Percentiles rank a stretch among this genome's conserved stretches.
Evolutionary conservation across 2,329 filamentous ascomycete genomes (phyloP).

Genomic region (Emmonsiellopsis sp.): DNA sequence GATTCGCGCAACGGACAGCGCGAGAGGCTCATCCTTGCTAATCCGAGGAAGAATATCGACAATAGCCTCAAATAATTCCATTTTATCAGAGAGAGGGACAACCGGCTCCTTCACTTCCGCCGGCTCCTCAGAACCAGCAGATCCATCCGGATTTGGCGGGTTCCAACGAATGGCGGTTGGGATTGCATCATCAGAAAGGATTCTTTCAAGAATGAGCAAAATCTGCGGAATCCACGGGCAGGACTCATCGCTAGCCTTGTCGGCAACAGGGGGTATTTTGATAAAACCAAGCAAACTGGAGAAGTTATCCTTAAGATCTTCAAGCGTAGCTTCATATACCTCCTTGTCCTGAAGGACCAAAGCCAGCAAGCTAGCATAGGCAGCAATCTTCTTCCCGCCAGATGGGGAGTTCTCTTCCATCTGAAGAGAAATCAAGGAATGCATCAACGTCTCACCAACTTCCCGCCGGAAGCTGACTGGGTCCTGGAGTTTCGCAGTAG

Average conservation of each 20-base stretch:
- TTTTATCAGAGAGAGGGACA: slow-evolving; percentile 56
- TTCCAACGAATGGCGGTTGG: slow-evolving; percentile 64
- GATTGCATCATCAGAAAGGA: slow-evolving; percentile 82
- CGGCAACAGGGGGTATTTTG: slow-evolving; percentile 45
- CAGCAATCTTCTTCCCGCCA: slow-evolving; percentile 63
- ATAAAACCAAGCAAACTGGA: slow-evolving; percentile 69
- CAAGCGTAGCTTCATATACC: slow-evolving; percentile 70
- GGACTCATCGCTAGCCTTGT: slow-evolving; percentile 63
- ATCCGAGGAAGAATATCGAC: slow-evolving; percentile 76
- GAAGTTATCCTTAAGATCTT: slow-evolving; percentile 68
- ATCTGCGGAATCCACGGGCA: slow-evolving; percentile 90
- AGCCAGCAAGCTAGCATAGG: slow-evolving; percentile 85
- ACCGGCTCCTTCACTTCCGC: slow-evolving; percentile 52
- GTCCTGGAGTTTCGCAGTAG: slow-evolving; percentile 53
- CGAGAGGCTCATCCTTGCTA: slow-evolving; percentile 76
- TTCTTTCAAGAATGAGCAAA: slow-evolving; percentile 76
- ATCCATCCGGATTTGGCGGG: slow-evolving; percentile 38
- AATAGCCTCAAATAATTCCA: slow-evolving; percentile 64
- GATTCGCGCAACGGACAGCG: slow-evolving; percentile 71
- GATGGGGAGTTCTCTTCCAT: slow-evolving; percentile 47
- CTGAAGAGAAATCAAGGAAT: slow-evolving; percentile 65
- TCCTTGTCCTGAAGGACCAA: slow-evolving; percentile 71
- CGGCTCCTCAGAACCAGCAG: slow-evolving; percentile 35
- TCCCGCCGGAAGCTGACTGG: slow-evolving; percentile 54
- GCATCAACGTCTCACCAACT: slow-evolving; percentile 72